These are phyloP conservation scores for Trichosporon coremiiforme DNA, from an alignment of 1,284 basidiomycete genomes.

Conservation along the genomic window DNA sequence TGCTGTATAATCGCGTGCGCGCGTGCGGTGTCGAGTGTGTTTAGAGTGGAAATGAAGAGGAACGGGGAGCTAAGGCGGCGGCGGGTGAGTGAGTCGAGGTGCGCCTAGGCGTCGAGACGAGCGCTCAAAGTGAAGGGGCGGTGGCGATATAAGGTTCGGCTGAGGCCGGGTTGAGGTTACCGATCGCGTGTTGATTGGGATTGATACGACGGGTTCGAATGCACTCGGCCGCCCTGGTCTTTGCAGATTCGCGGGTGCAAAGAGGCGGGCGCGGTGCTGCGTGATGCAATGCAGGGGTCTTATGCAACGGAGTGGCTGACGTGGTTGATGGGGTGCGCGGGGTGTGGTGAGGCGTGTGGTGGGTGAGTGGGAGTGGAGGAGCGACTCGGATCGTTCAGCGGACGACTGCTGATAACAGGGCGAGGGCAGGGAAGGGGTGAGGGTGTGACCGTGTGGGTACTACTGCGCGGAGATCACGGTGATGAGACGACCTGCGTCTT, in stretches of 20 bases:
- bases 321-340: not conserved
- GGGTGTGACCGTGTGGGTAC: constrained; percentile 10
- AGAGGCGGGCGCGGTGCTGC: not conserved
- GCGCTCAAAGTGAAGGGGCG: constrained; percentile 3
- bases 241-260: not conserved
- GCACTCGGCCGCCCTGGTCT: not conserved
- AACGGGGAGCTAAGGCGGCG: constrained; percentile 7
- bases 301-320: not conserved
- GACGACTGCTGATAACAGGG: not conserved
- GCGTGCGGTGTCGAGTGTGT: constrained; percentile 1
- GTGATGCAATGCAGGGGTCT: not conserved
- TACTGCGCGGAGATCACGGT: not conserved
- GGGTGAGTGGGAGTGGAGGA: not conserved
- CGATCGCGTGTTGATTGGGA: constrained; percentile 7
- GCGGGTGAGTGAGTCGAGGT: constrained; percentile 1
- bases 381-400: not conserved
- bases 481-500: constrained; percentile 2
- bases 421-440: not conserved
- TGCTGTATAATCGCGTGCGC: not conserved
- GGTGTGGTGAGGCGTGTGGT: not conserved
- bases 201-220: not conserved
- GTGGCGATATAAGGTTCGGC: constrained; percentile 11
- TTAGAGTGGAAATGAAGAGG: not conserved
- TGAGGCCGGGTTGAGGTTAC: constrained; percentile 7
- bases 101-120: constrained; percentile 1